phyloP scores from a whole-genome alignment of 345 rosid species.

The Populus davidiana region DNA sequence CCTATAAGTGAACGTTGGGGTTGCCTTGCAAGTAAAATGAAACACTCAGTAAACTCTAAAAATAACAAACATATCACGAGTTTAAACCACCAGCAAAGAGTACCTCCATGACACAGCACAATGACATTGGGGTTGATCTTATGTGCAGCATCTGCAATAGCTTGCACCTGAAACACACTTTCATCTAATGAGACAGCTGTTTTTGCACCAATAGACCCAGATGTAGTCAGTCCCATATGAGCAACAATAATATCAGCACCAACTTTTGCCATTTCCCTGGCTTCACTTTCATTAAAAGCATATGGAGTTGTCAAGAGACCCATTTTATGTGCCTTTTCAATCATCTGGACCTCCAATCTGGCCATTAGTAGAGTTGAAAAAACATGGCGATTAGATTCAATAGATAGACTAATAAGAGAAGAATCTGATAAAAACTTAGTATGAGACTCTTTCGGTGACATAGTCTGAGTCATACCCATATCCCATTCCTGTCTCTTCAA shows the following conservation, averaged over 20 bases:
- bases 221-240: slow-evolving; percentile 91
- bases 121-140: slow-evolving; percentile 55
- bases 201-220: slow-evolving; percentile 88
- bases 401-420: neutral
- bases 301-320: slow-evolving; percentile 93
- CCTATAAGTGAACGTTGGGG: neutral
- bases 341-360: slow-evolving; percentile 90
- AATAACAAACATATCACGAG: neutral
- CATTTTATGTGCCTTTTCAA: slow-evolving; percentile 74
- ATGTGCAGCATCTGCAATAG: slow-evolving; percentile 81
- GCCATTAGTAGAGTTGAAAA: slow-evolving; percentile 10
- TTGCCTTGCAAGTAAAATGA: neutral
- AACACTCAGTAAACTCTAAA: neutral
- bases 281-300: slow-evolving; percentile 72
- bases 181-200: slow-evolving; percentile 75
- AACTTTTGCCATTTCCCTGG: slow-evolving; percentile 81
- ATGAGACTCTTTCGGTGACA: neutral
- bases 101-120: slow-evolving; percentile 93
- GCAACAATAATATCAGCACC: slow-evolving; percentile 96
- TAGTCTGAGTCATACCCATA: slow-evolving; percentile 51
- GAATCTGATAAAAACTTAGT: slow-evolving; percentile 3
- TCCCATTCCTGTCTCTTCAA: slow-evolving; percentile 99
- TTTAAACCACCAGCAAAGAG: neutral
- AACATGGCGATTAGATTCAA: neutral
- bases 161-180: slow-evolving; percentile 71